These are phyloP conservation scores for Toxicodendron radicans DNA, from an alignment of 345 rosid species.

Conservation along the genomic window DNA sequence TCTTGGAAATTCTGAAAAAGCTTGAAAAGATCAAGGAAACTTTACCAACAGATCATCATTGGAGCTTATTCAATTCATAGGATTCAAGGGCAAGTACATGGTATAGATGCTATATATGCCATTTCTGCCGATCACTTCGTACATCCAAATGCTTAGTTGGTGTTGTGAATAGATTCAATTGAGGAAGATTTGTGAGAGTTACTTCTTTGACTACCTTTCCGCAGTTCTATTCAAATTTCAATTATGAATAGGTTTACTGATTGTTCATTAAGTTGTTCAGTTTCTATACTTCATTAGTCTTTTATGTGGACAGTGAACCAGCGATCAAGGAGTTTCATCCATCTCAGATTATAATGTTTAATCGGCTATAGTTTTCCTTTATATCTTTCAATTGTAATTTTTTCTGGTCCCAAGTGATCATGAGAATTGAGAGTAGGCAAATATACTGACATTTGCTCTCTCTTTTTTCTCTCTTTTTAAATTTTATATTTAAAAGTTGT, in stretches of 20 bases:
- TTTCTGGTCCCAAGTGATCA: neutral
- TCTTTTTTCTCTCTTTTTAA: neutral
- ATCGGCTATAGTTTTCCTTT: neutral
- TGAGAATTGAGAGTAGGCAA: constrained; percentile 9
- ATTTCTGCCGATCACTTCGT: constrained; percentile 1
- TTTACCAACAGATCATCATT: constrained; percentile 67
- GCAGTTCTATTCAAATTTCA: constrained; percentile 8
- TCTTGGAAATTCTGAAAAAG: constrained; percentile 88
- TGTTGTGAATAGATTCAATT: constrained; percentile 27
- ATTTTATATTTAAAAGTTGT: neutral
- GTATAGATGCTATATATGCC: constrained; percentile 1
- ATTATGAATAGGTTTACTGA: constrained; percentile 1
- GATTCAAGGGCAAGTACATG: constrained; percentile 5
- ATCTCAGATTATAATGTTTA: neutral
- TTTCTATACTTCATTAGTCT: neutral
- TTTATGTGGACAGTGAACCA: neutral
- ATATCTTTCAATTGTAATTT: constrained; percentile 19
- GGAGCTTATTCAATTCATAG: constrained; percentile 77
- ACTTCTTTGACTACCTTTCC: constrained; percentile 13
- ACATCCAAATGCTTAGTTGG: constrained; percentile 17
- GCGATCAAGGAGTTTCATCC: neutral
- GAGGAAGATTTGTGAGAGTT: constrained; percentile 17
- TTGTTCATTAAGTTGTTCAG: neutral
- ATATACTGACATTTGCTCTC: neutral
- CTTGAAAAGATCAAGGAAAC: constrained; percentile 87